Evolutionary conservation across 805 yeast species (phyloP), one percentile per base, ranked within the genome.

Genomic region (Dipodascus geniculatus): DNA sequence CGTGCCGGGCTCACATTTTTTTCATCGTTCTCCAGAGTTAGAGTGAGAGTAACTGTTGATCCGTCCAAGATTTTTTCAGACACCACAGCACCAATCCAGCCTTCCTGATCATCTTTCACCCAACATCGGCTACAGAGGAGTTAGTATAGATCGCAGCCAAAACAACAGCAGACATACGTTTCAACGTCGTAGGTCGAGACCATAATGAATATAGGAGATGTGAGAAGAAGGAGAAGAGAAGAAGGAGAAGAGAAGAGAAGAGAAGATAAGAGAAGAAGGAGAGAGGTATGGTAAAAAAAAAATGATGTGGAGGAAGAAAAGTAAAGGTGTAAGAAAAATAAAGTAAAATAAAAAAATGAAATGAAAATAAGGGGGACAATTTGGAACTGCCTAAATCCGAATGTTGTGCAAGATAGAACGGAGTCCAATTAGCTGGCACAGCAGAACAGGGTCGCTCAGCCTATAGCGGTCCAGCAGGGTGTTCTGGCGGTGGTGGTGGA

Each of bases 81-180:
- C 51, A 85, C 82, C 52, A 77, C 79, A 48, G 83, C 86, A 22
- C 87, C 86, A 22, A 83, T 70, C 89, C 91, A 86, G 22, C 93
- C 95, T 57, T 76, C 74, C 48, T 73, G 70, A 51, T 77, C 80
- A 65, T 86, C 89, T 17, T 88, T 89, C 60, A 80, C 78, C 95
- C 95, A 86, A 71, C 91, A 85, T 60, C 74, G 71, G 49, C 72
- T 56, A 17, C 42, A 51, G 51, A 42, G 31, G 33, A 42, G 42
- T 22, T 19, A 22, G 51, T 17, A 17, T 24, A 17, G 22, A 6
- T 23, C 48, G 6, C 22, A 24, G 9, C 17, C 50, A 24, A 14
- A 28, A 28, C 8, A 28, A 28, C 35, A 28, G 44, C 16, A 28
- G 54, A 73, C 79, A 57, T 65, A 75, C 79, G 83, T 78, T 61